Evolutionary conservation across 768 basidiomycete genomes (phyloP).

Genomic region (Rhizopogon salebrosus): DNA sequence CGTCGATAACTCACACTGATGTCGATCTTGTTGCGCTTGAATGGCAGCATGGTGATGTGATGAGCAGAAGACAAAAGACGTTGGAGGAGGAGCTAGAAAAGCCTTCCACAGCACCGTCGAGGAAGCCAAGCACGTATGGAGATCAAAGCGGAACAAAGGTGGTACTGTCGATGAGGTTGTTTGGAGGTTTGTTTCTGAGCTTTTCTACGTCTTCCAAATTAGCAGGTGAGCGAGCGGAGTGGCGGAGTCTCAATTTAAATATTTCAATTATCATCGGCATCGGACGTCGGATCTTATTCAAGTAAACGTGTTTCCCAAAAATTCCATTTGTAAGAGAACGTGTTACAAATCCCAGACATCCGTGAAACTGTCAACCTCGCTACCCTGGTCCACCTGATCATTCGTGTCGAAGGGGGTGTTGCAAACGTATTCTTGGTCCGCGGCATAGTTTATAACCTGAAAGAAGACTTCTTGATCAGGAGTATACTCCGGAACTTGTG

Average conservation of each 20-base stretch:
- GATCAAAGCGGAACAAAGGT: not conserved
- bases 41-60: constrained; percentile 56
- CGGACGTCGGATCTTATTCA: constrained; percentile 18
- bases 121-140: not conserved
- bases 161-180: not conserved
- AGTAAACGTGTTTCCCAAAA: not conserved
- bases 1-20: constrained; percentile 62
- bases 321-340: constrained; percentile 2
- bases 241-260: constrained; percentile 17
- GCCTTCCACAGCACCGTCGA: constrained; percentile 10
- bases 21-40: constrained; percentile 88
- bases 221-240: constrained; percentile 20
- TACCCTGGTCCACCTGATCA: not conserved
- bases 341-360: constrained; percentile 10
- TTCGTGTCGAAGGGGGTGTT: not conserved
- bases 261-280: constrained; percentile 4
- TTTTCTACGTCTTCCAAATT: constrained; percentile 10
- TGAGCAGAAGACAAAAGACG: constrained; percentile 8
- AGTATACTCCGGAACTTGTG: not conserved
- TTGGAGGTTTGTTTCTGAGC: constrained; percentile 8
- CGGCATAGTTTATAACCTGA: constrained; percentile 1
- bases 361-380: not conserved
- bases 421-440: constrained; percentile 1
- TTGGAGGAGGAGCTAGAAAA: constrained; percentile 21
- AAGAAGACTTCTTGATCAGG: constrained; percentile 1